phyloP scores from a whole-genome alignment of 2,329 filamentous ascomycete genomes.

The Ilyonectria robusta region DNA sequence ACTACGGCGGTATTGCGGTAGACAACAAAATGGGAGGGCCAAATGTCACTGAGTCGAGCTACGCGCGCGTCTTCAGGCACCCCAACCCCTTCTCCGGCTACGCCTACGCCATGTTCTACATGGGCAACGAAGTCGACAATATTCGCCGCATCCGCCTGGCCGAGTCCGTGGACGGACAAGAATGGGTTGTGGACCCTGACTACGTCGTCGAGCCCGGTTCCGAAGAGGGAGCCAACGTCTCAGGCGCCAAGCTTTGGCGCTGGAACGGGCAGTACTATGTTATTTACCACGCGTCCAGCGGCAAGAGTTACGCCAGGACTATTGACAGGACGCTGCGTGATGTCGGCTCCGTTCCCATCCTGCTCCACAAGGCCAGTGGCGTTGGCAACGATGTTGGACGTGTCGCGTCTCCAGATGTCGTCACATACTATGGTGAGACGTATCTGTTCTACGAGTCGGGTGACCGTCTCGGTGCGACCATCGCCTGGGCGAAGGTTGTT shows the following conservation, averaged over 20 bases:
- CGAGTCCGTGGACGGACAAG: constrained; percentile 41
- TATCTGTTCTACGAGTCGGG: constrained; percentile 36
- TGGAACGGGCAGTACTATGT: constrained; percentile 31
- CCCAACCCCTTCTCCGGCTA: constrained; percentile 39
- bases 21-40: constrained; percentile 42
- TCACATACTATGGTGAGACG: neutral
- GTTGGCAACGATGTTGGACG: constrained; percentile 21
- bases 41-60: constrained; percentile 44
- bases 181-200: constrained; percentile 35
- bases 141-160: constrained; percentile 44
- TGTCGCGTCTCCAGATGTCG: constrained; percentile 27
- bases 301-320: constrained; percentile 29
- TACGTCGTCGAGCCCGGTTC: constrained; percentile 22
- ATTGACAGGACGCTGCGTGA: constrained; percentile 32
- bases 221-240: constrained; percentile 23
- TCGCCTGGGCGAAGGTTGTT: constrained; percentile 31
- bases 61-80: constrained; percentile 45
- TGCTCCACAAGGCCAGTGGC: constrained; percentile 27
- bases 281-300: constrained; percentile 28
- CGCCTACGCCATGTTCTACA: constrained; percentile 47
- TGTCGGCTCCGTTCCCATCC: constrained; percentile 24
- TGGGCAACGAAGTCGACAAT: constrained; percentile 45
- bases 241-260: constrained; percentile 31
- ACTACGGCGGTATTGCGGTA: constrained; percentile 37
- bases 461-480: neutral